phyloP scores from a whole-genome alignment of 2,329 filamentous ascomycete species.

The Periconia sp. region DNA sequence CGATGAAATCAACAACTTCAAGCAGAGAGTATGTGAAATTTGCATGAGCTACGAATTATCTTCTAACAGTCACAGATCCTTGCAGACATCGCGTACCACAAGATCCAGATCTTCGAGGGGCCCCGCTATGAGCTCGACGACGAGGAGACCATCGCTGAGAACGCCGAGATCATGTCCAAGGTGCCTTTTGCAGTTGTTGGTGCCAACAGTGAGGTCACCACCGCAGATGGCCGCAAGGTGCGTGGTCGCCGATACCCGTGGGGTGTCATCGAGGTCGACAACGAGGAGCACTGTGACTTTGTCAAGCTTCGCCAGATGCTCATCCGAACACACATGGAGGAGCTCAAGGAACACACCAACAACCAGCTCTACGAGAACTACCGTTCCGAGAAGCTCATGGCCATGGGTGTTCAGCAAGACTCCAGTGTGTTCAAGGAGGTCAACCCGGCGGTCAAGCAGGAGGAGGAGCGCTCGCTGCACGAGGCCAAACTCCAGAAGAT shows the following conservation, averaged over 20 bases:
- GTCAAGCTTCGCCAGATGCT: slow-evolving; percentile 99
- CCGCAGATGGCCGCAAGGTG: slow-evolving; percentile 90
- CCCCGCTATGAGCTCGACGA: slow-evolving; percentile 98
- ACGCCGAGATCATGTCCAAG: slow-evolving; percentile 99
- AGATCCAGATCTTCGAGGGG: slow-evolving; percentile 98
- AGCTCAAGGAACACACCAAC: slow-evolving; percentile 99
- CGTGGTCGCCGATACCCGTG: slow-evolving; percentile 96
- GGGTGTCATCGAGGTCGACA: slow-evolving; percentile 99
- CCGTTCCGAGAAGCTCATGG: slow-evolving; percentile 97
- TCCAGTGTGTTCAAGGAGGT: slow-evolving; percentile 99
- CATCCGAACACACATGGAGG: slow-evolving; percentile 99
- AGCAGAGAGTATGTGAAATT: slow-evolving; percentile 79
- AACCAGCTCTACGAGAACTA: slow-evolving; percentile 99
- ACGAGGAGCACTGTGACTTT: slow-evolving; percentile 99
- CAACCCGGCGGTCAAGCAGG: slow-evolving; percentile 99
- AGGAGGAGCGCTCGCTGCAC: slow-evolving; percentile 96
- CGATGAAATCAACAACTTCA: slow-evolving; percentile 93
- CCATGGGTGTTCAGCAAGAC: slow-evolving; percentile 98
- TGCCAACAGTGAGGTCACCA: slow-evolving; percentile 92
- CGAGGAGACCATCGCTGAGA: slow-evolving; percentile 99
- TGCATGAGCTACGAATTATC: background rate
- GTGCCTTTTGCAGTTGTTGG: slow-evolving; percentile 98
- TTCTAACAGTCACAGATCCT: slow-evolving; percentile 71
- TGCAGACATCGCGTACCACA: slow-evolving; percentile 94
- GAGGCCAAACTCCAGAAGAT: slow-evolving; percentile 99